Base-by-base conservation (phyloP, 1,284 basidiomycete species). In the Stygiomarasmius scandens region DNA sequence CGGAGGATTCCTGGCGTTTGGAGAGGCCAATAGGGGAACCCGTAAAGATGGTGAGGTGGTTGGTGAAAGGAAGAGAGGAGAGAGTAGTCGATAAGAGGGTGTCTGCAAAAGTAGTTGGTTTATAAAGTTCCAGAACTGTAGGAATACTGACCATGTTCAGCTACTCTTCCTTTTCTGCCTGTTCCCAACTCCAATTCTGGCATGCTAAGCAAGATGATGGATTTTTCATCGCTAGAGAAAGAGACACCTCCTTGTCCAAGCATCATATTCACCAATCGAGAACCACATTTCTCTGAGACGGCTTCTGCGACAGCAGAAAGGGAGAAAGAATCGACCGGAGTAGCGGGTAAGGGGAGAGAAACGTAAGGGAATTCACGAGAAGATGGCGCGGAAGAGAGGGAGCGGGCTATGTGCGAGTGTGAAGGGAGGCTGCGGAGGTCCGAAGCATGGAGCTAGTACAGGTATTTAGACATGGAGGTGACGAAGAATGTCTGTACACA, bases 361-460 rank as follows among this genome's bases (percentile, higher is more conserved):
- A 86, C 72, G 63, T 90, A 86, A 2, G 88, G 83, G 36, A 84
- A 77, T 69, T 90, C 84, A n/a, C 83, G 69, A 23, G 83, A 76
- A 1, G 79, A 84, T 0, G 80, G 71, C 1, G 87, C 74, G 1
- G 71, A 71, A 4, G 72, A 73, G 14, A 91, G 69, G 10, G 74
- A 66, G 27, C 71, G 73, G 3, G 78, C 72, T 22, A 90, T 68
- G 56, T 74, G 71, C 2, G 84, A 83, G 3, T 77, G 73, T 6
- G 82, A 73, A 1, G 81, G 70, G 11, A 92, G 80, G 10, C 71
- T 70, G 32, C 85, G 85, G 29, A 91, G 73, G 72, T 91, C 88
- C 5, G 86, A 86, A 24, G 87, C 85, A 64, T 87, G 88, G 1
- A 88, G 73, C 89, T 90, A 58, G 19, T 53, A 52, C 41, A 47